These are phyloP conservation scores for Alternaria triticimaculans DNA, from an alignment of 2,329 filamentous ascomycete genomes.

Conservation along the genomic window DNA sequence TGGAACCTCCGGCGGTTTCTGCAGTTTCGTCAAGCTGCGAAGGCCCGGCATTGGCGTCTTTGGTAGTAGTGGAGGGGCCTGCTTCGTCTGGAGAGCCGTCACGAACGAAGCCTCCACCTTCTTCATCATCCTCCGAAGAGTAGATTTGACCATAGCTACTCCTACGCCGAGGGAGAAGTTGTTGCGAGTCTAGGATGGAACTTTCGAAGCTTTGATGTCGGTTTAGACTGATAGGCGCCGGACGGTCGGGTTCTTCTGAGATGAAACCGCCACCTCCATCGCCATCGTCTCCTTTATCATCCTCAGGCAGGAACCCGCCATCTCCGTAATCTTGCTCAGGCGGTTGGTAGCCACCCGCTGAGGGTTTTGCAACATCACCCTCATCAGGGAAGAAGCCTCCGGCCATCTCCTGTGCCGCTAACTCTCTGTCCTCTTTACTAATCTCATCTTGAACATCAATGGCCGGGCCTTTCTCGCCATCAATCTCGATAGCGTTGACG, in stretches of 20 bases:
- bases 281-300: background rate
- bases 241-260: constrained; percentile 18
- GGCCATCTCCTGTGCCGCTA: constrained; percentile 39
- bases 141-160: constrained; percentile 35
- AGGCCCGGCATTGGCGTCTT: constrained; percentile 45
- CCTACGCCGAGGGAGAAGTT: constrained; percentile 29
- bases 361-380: constrained; percentile 49
- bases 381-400: constrained; percentile 57
- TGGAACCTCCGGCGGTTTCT: constrained; percentile 21
- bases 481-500: constrained; percentile 63
- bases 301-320: constrained; percentile 23
- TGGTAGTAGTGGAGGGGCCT: background rate
- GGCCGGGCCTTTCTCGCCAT: constrained; percentile 37
- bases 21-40: constrained; percentile 43
- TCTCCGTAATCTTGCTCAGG: constrained; percentile 18
- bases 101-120: constrained; percentile 25
- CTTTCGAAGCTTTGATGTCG: constrained; percentile 47
- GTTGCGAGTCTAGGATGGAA: constrained; percentile 35
- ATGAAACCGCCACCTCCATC: constrained; percentile 29
- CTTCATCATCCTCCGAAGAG: constrained; percentile 32
- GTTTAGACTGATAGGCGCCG: constrained; percentile 21
- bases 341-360: constrained; percentile 20
- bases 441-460: constrained; percentile 43
- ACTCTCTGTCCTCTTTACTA: constrained; percentile 33
- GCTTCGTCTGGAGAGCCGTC: constrained; percentile 9